Conservation (phyloP, 1,139 yeast species). For the Scheffersomyces parashehatae region DNA sequence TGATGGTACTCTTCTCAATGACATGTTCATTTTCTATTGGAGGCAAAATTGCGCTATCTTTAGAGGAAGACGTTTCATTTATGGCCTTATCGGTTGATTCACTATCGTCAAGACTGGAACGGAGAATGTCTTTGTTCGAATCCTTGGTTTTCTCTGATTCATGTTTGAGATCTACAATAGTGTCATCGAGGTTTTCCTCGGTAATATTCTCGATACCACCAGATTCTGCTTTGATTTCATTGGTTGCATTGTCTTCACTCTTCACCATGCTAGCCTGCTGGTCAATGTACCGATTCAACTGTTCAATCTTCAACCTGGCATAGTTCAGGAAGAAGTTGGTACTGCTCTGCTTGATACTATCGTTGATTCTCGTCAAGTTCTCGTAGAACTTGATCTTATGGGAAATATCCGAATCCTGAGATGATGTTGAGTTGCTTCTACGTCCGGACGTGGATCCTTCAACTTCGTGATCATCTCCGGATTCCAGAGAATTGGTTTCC, state of each 20-base stretch:
- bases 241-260: background rate
- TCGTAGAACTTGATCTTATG: conserved; percentile 27
- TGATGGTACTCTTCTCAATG: background rate
- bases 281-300: conserved; percentile 15
- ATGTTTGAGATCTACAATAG: background rate
- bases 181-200: background rate
- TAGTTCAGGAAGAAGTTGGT: conserved; percentile 23
- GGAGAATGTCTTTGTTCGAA: no score
- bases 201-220: no score
- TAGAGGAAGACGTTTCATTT: background rate
- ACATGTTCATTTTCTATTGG: background rate
- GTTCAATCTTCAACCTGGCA: conserved; percentile 18
- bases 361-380: conserved; percentile 23
- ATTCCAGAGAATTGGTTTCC: background rate
- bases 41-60: background rate
- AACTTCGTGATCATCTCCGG: background rate
- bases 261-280: background rate
- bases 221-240: background rate
- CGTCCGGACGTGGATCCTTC: background rate
- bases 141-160: no score
- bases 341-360: conserved; percentile 27
- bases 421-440: no score
- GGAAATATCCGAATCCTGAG: background rate
- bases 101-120: no score
- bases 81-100: background rate